A percentile compares a stretch with the other conserved stretches of the same genome.
These are phyloP conservation scores for Mrakia blollopis DNA, from an alignment of 768 basidiomycete species.

Conservation along the genomic window DNA sequence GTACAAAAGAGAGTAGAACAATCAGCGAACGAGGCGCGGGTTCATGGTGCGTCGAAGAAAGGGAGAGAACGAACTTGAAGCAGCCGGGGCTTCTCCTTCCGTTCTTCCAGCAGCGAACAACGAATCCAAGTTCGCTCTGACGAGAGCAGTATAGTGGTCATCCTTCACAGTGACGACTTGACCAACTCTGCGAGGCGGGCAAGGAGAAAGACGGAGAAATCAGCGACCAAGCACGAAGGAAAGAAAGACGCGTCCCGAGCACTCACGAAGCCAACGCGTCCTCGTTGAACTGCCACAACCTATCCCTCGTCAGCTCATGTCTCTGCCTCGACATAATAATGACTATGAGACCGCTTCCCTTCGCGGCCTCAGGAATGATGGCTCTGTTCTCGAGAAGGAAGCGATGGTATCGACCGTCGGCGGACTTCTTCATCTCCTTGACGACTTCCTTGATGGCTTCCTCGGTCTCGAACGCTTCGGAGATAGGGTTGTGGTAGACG, in stretches of 20 bases:
- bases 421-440: neutral
- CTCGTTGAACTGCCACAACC: neutral
- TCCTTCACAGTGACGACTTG: neutral
- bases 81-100: neutral
- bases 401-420: constrained; percentile 8
- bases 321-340: neutral
- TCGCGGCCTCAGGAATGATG: neutral
- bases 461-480: neutral
- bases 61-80: neutral
- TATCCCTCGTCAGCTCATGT: neutral
- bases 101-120: constrained; percentile 1
- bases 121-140: neutral
- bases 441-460: neutral
- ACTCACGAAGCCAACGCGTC: neutral
- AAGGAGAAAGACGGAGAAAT: no score
- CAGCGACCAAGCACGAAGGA: neutral
- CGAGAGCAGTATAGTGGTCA: neutral
- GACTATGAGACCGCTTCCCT: neutral
- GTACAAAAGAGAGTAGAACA: no score
- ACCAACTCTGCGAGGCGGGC: neutral
- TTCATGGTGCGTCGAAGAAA: no score
- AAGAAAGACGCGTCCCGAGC: neutral
- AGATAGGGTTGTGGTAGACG: neutral
- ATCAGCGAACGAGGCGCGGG: neutral
- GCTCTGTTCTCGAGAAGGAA: neutral